These are phyloP conservation scores for Leccinellum albellum DNA, from an alignment of 768 basidiomycete species.

Conservation along the genomic window DNA sequence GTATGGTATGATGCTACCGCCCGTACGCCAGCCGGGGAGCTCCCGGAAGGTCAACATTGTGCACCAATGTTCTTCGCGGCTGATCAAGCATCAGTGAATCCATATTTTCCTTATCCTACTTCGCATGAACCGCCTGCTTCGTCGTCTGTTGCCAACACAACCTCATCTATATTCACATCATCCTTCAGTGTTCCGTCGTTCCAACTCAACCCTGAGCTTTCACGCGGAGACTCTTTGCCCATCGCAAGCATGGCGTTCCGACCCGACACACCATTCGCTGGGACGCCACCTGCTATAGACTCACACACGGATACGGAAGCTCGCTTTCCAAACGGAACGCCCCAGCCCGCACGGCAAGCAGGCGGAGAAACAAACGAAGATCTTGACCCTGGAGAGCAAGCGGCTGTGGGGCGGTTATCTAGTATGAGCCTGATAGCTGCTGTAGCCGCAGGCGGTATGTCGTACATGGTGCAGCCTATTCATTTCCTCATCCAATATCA, in stretches of 20 bases:
- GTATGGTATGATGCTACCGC: constrained; percentile 31
- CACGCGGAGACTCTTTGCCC: constrained; percentile 12
- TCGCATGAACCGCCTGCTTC: constrained; percentile 28
- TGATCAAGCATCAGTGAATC: constrained; percentile 34
- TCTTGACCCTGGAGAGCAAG: constrained; percentile 55
- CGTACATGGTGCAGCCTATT: constrained; percentile 7
- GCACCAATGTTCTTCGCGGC: constrained; percentile 6
- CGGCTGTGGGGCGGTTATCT: constrained; percentile 78
- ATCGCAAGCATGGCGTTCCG: constrained; percentile 13
- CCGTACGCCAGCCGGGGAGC: constrained; percentile 30
- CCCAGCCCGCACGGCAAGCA: constrained; percentile 15
- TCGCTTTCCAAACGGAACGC: constrained; percentile 8
- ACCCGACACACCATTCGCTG: constrained; percentile 12
- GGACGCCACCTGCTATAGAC: constrained; percentile 4
- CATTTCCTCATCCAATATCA: constrained; percentile 2
- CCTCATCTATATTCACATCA: constrained; percentile 17
- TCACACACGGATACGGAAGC: constrained; percentile 8
- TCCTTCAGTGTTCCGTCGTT: constrained; percentile 12
- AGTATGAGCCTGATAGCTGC: constrained; percentile 94
- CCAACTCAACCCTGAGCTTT: constrained; percentile 14
- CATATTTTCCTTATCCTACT: constrained; percentile 50
- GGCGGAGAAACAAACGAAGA: constrained; percentile 37
- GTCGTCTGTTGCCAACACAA: constrained; percentile 13
- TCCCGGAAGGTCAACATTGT: constrained; percentile 16
- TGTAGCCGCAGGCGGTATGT: constrained; percentile 72